Base-by-base conservation (phyloP, 768 basidiomycete genomes). In the Tulasnella calospora region DNA sequence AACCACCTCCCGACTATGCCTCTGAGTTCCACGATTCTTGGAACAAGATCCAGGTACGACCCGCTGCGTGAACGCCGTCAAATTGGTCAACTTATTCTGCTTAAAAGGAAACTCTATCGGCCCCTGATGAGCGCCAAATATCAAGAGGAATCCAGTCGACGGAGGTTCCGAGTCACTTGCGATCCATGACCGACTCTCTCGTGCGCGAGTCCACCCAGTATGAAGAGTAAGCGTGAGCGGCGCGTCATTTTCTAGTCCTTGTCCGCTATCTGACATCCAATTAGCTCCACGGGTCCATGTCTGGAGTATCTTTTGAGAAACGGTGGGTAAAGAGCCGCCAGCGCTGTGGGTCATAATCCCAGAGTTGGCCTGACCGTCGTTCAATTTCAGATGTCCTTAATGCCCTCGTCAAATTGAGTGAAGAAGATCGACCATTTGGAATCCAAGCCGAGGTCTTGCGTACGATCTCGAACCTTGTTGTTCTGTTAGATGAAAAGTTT, bases 261-360 rank as follows among this genome's bases (percentile, higher is more conserved):
- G 33, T 40, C 41, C 47, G 40, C 79, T 30, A n/a, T 76, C 72
- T 46, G 55, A 72, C 74, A 36, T 70, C 77, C 71, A n/a, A 67
- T 33, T 46, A 96, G 96, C 79, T 90, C 89, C 17, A 96, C 95
- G 12, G 96, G 96, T 51, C 91, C 88, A 40, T 98, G 96, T 82
- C 85, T 98, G 73, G 96, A 98, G 84, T 96, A 95, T 83, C 88
- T 97, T 35, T 85, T 99, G 41, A 95, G 95, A 87, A 92, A 96
- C 80, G 94, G 93, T 92, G 80, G 75, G 87, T 81, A 38, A 38
- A 38, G 55, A 41, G 9, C 44, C 21, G 7, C 75, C 36, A 51
- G 55, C 17, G 44, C 33, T n/a, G n/a, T 69, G 40, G 35, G 67
- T 38, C 38, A 78, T 71, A 55, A 19, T 19, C 79, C 38, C 30